Percentiles rank a stretch among this genome's conserved stretches.
Conservation (phyloP, 2,329 filamentous ascomycete species). For the Madurella fahalii region DNA sequence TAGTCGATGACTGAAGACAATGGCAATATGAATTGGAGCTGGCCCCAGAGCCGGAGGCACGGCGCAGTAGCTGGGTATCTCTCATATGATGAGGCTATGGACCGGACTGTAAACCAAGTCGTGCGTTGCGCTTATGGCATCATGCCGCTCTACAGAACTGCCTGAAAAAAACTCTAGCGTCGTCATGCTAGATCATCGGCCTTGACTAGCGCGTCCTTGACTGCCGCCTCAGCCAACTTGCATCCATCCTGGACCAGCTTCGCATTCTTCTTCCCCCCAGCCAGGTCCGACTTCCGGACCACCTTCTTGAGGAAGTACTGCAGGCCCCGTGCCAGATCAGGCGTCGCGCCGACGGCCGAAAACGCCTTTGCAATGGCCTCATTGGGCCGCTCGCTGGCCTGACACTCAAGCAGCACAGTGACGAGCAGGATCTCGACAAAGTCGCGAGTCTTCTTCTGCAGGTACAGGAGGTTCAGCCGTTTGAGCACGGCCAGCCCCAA, state of each 20-base stretch:
- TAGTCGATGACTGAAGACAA: too few species aligned
- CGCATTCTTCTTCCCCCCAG: constrained; percentile 45
- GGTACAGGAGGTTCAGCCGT: constrained; percentile 71
- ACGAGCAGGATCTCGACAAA: constrained; percentile 81
- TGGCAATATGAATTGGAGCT: too few species aligned
- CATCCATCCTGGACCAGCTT: constrained; percentile 46
- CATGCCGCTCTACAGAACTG: too few species aligned
- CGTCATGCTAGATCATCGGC: constrained; percentile 13
- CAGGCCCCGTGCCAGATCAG: constrained; percentile 67
- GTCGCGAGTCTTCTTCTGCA: constrained; percentile 69
- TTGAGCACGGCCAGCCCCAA: constrained; percentile 52
- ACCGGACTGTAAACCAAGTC: too few species aligned
- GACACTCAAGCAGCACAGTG: constrained; percentile 65
- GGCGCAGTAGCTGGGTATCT: too few species aligned
- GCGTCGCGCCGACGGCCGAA: constrained; percentile 56
- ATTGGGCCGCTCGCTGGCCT: constrained; percentile 46
- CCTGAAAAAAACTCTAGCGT: too few species aligned
- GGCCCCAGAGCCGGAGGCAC: too few species aligned
- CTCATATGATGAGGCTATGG: too few species aligned
- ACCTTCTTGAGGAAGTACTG: constrained; percentile 77
- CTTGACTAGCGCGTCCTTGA: constrained; percentile 29
- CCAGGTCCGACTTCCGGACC: constrained; percentile 60
- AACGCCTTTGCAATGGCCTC: constrained; percentile 63
- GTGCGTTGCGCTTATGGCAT: too few species aligned
- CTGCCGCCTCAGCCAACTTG: constrained; percentile 38